phyloP scores from a whole-genome alignment of 306 rosid species.

The apple (Malus domestica) region ASM211411v1 NC_041801.1:10513501-10514000 shows the following conservation, averaged over 20 bases:
- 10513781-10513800: constrained; percentile 52
- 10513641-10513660: constrained; percentile 67
- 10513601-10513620: constrained; percentile 13
- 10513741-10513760: constrained; percentile 54
- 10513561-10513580: not conserved
- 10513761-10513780: constrained; percentile 50
- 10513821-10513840: constrained; percentile 58
- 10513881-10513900: constrained; percentile 43
- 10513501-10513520: too few relatives aligned
- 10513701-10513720: constrained; percentile 79
- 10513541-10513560: not conserved
- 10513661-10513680: constrained; percentile 67
- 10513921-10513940: constrained; percentile 59
- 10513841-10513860: constrained; percentile 24
- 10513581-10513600: not conserved
- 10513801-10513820: constrained; percentile 49
- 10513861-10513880: constrained; percentile 49
- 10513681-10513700: constrained; percentile 81
- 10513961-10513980: constrained; percentile 43
- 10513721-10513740: constrained; percentile 51
- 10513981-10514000: constrained; percentile 57
- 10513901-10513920: constrained; percentile 56
- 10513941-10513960: constrained; percentile 27
- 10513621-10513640: constrained; percentile 43
- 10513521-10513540: not conserved